Evolutionary conservation across 208 protist genomes (phyloP).

Genomic region (Perkinsela sp.): DNA sequence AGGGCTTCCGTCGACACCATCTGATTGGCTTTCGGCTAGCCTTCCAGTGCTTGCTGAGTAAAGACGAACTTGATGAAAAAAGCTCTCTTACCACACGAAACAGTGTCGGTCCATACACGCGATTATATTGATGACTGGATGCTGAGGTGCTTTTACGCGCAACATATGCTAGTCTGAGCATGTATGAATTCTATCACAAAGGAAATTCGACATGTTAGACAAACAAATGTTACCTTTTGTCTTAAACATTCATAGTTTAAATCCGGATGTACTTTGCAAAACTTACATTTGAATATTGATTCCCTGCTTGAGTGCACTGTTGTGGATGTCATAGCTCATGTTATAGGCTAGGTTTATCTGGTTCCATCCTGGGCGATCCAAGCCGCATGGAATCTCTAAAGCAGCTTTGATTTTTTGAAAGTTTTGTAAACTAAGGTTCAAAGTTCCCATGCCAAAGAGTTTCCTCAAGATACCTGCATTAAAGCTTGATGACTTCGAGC

Average conservation of each 20-base stretch:
- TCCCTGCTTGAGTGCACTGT: constrained; percentile 32
- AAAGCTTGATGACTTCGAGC: constrained; percentile 9
- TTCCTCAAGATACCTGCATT: constrained; percentile 7
- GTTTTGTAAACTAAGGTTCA: constrained; percentile 17
- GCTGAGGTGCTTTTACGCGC: no score
- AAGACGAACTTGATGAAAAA: no score
- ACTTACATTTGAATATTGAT: neutral
- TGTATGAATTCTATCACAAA: no score
- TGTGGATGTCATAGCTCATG: constrained; percentile 41
- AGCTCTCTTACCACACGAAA: no score
- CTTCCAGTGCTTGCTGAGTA: neutral
- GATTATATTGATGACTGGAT: no score
- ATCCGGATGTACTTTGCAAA: neutral
- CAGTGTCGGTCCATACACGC: no score
- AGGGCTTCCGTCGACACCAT: neutral
- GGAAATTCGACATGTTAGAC: no score
- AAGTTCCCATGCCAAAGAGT: constrained; percentile 23
- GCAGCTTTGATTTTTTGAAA: constrained; percentile 27
- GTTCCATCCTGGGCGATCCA: constrained; percentile 24
- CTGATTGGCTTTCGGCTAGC: neutral
- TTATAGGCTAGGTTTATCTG: constrained; percentile 26
- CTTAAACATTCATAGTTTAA: no score
- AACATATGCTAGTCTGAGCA: no score
- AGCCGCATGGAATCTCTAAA: constrained; percentile 42
- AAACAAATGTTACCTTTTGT: no score